Evolutionary conservation across 2,329 filamentous ascomycete genomes (phyloP).

Genomic region (Verticillium nubilum): DNA sequence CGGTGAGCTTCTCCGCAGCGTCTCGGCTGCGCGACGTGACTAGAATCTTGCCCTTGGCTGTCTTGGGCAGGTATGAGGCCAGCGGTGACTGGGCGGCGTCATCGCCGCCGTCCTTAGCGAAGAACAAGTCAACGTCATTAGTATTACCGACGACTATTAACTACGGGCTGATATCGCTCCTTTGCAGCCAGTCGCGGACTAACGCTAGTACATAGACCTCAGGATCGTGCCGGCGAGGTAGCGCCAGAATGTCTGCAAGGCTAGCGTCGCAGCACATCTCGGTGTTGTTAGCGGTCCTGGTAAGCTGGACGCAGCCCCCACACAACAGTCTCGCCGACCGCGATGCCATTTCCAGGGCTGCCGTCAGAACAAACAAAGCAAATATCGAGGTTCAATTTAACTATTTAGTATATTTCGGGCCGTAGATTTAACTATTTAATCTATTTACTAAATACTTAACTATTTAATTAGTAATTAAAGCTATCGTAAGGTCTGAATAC

Average conservation of each 20-base stretch:
- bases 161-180: conserved; percentile 10
- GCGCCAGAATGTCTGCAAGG: conserved; percentile 5
- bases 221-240: conserved; percentile 8
- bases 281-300: too few species aligned
- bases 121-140: conserved; percentile 9
- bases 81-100: background rate
- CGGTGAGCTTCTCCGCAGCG: conserved; percentile 10
- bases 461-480: too few species aligned
- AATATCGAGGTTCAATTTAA: too few species aligned
- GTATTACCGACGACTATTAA: conserved; percentile 15
- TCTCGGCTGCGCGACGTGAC: conserved; percentile 13
- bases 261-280: too few species aligned
- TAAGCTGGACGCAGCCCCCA: too few species aligned
- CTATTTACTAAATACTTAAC: too few species aligned
- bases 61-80: conserved; percentile 12
- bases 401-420: too few species aligned
- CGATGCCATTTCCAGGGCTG: too few species aligned
- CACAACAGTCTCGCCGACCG: too few species aligned
- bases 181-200: conserved; percentile 12
- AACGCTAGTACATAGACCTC: conserved; percentile 7
- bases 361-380: too few species aligned
- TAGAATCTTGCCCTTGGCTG: conserved; percentile 10
- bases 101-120: background rate
- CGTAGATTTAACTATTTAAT: too few species aligned
- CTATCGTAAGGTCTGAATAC: too few species aligned